These are phyloP conservation scores for Fusarium subglutinans DNA, from an alignment of 2,329 filamentous ascomycete genomes.

Conservation along the genomic window DNA sequence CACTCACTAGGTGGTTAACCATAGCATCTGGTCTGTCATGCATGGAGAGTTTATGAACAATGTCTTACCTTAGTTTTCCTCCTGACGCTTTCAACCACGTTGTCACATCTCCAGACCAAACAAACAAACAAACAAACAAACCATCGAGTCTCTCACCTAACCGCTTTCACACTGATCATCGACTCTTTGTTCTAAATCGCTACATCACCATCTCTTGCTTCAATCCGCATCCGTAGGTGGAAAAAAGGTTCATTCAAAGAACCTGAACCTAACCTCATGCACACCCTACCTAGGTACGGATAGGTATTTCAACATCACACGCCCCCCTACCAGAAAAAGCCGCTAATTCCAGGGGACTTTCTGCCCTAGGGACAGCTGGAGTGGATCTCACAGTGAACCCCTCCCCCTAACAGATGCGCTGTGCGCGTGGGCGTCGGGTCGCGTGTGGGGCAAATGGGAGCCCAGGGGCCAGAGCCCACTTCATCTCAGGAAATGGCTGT, in stretches of 20 bases:
- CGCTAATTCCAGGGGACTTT: slow-evolving; percentile 29
- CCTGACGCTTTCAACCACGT: slow-evolving; percentile 19
- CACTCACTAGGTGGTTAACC: neutral
- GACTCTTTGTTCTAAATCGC: neutral
- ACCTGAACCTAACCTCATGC: slow-evolving; percentile 10
- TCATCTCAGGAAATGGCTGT: neutral
- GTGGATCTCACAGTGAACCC: slow-evolving; percentile 2
- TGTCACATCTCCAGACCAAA: slow-evolving; percentile 12
- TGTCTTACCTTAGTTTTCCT: slow-evolving; percentile 15
- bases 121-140: neutral
- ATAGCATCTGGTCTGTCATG: neutral
- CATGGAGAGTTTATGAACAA: neutral
- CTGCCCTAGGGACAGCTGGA: slow-evolving; percentile 19
- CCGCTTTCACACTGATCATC: neutral
- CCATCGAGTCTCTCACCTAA: neutral
- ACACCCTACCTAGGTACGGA: neutral
- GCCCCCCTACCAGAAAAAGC: neutral
- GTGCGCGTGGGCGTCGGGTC: slow-evolving; percentile 9
- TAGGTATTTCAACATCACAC: neutral
- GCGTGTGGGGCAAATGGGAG: slow-evolving; percentile 22
- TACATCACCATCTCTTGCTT: neutral
- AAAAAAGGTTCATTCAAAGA: slow-evolving; percentile 10
- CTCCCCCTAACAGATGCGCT: slow-evolving; percentile 21
- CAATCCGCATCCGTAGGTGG: slow-evolving; percentile 1
- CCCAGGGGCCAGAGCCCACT: neutral